Evolutionary conservation across 1,284 basidiomycete species (phyloP).

Genomic region (Rugosomyces carneus): DNA sequence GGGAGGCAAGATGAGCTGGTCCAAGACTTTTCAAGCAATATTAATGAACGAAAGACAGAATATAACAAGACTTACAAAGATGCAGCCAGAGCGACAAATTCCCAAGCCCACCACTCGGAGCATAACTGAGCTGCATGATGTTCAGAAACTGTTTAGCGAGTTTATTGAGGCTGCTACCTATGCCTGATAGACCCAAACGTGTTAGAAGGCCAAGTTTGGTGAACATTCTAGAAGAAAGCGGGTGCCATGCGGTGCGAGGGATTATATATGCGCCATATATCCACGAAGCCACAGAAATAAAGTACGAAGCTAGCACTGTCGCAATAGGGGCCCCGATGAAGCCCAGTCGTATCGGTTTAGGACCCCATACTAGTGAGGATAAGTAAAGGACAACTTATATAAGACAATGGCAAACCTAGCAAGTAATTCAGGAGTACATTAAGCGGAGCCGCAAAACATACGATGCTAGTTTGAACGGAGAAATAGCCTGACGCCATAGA

Average conservation of each 20-base stretch:
- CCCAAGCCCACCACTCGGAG: conserved; percentile 92
- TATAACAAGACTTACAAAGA: conserved; percentile 30
- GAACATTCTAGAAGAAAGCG: conserved; percentile 62
- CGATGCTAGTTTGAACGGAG: conserved; percentile 80
- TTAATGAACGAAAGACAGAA: not conserved
- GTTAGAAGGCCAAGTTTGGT: conserved; percentile 67
- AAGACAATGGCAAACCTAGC: conserved; percentile 43
- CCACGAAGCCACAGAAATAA: conserved; percentile 66
- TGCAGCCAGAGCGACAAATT: conserved; percentile 56
- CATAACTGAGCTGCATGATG: conserved; percentile 37
- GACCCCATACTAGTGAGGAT: conserved; percentile 68
- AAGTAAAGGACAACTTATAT: not conserved
- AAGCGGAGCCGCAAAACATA: conserved; percentile 79
- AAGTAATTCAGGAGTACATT: conserved; percentile 83
- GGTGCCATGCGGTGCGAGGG: conserved; percentile 81
- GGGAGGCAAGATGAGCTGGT: conserved; percentile 56
- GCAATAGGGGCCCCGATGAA: conserved; percentile 93
- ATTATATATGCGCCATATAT: conserved; percentile 70
- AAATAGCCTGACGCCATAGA: conserved; percentile 57
- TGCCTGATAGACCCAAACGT: conserved; percentile 72
- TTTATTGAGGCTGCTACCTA: conserved; percentile 34
- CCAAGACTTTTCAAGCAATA: conserved; percentile 31
- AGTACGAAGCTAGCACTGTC: conserved; percentile 81
- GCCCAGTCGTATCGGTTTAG: conserved; percentile 69
- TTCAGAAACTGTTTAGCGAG: not conserved